Base-by-base conservation (phyloP, 768 basidiomycete species). In the Thelephora ganbajun region DNA sequence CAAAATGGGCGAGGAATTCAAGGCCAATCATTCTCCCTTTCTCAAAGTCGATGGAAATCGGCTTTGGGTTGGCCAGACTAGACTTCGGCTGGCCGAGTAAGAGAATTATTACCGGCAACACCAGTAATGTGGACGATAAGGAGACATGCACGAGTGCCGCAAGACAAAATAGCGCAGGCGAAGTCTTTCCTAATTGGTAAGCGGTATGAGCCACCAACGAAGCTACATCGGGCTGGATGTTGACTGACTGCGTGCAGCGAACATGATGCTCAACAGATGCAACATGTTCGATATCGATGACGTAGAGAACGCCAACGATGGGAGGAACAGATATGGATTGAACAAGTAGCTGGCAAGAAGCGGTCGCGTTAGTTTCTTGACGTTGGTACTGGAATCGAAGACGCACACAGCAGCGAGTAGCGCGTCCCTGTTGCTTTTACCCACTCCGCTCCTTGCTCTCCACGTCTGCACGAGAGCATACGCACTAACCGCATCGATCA, bases 241-340 rank as follows among this genome's bases (percentile, higher is more conserved):
- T 30, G 2, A 51, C 67, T 43, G 49, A 84, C 89, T 76, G 69
- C 73, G 66, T 33, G 76, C 69, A 0, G 86, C 87, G 54, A 79
- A 81, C 68, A 79, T 74, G 35, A 96, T 61, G 3, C 81, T 57
- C 1, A 83, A 54, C 1, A 94, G 67, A 23, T 78, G 65, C 5
- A 88, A 61, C 1, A 80, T 69, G 59, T 88, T 94, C 57, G 94
- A 89, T 13, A 97, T 67, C 2, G 79, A 74, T 0, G 89, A 83
- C 0, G 88, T 88, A 0, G 93, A 93, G 11, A 80, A 67, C 0
- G 90, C 85, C 6, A 94, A 67, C 26, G 79, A 80, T 0, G 92
- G 78, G 1, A 91, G 68, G 48, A 94, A 61, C 6, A 86, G 64
- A 61, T 96, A 96, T 2, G 96, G 96, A 55, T 98, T 96, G 44